Conservation (phyloP, 1,284 basidiomycete species). For the Stereum hirsutum region DNA sequence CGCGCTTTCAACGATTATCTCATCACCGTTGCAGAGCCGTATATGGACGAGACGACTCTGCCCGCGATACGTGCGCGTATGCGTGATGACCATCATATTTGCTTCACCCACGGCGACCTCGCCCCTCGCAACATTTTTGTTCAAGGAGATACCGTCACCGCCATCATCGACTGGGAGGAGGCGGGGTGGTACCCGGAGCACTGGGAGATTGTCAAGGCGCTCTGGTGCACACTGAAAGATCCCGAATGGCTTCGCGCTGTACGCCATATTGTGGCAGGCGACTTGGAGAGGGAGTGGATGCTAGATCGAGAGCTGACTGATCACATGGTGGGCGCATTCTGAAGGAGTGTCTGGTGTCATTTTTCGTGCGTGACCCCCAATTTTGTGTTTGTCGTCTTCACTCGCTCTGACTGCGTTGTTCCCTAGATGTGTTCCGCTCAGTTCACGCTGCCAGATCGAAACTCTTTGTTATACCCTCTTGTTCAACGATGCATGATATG, state of each 20-base stretch:
- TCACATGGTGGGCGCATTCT: background rate
- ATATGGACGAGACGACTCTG: background rate
- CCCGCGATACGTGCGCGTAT: background rate
- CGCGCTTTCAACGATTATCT: constrained; percentile 1
- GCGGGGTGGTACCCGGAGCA: constrained; percentile 9
- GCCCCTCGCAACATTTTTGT: constrained; percentile 11
- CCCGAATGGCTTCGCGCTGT: background rate
- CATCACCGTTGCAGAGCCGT: background rate
- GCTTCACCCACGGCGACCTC: constrained; percentile 10
- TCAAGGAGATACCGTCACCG: constrained; percentile 5
- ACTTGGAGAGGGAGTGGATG: background rate
- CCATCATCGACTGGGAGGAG: constrained; percentile 8
- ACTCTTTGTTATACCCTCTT: no score
- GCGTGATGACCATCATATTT: background rate
- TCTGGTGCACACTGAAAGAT: background rate
- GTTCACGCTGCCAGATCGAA: no score
- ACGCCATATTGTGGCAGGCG: background rate
- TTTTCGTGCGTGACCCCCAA: no score
- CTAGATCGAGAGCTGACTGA: background rate
- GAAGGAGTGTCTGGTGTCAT: no score
- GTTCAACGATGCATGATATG: no score
- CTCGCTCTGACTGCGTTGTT: no score
- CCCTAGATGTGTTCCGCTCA: no score
- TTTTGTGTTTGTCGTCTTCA: no score
- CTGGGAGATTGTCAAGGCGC: constrained; percentile 9